Evolutionary conservation across 73 alveolate species (phyloP).

Genomic region (Paramecium tetraurelia): DNA sequence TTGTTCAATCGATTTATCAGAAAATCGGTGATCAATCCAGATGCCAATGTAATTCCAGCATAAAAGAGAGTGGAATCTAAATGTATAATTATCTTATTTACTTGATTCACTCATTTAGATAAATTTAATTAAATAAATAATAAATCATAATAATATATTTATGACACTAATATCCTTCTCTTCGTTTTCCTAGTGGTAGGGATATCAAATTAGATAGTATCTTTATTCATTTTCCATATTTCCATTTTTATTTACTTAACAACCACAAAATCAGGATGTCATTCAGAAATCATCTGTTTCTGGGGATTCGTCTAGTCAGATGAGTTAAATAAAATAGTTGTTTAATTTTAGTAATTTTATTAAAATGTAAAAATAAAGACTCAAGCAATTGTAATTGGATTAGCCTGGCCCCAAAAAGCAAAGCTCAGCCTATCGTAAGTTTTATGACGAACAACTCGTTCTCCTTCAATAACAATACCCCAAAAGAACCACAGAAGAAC

Average conservation of each 20-base stretch:
- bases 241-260: not conserved
- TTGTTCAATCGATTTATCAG: not conserved
- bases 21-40: slow-evolving; percentile 34
- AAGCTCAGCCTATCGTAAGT: not conserved
- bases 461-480: not conserved
- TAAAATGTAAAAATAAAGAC: not conserved
- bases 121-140: not conserved
- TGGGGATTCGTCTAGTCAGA: not conserved
- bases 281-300: not conserved
- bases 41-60: slow-evolving; percentile 42
- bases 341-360: not conserved
- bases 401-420: not conserved
- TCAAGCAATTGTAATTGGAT: not conserved
- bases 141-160: not conserved
- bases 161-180: not conserved
- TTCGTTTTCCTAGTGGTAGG: not conserved
- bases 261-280: not conserved
- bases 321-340: not conserved
- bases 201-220: not conserved
- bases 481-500: not conserved
- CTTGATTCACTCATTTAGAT: slow-evolving; percentile 6
- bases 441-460: not conserved
- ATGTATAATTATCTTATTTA: not conserved
- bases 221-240: not conserved
- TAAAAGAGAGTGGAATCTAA: slow-evolving; percentile 1